Conservation (phyloP, 148 eudicot species). For the Chenopodium quinoa region DNA sequence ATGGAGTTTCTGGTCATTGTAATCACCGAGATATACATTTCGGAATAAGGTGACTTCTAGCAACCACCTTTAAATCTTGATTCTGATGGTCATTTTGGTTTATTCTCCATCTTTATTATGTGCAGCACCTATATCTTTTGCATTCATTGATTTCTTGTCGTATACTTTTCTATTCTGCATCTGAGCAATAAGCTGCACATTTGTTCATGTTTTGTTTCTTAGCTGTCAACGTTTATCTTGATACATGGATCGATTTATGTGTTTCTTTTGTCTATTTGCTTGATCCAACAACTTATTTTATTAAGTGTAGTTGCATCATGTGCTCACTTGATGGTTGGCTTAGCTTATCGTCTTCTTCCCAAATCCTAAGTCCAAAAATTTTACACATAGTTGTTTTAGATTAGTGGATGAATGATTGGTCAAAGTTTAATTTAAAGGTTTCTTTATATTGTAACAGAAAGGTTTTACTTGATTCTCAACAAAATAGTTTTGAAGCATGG, state of each 20-base stretch:
- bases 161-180: background rate
- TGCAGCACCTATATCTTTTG: background rate
- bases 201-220: background rate
- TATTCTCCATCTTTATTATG: background rate
- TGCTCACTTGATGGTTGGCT: background rate
- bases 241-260: background rate
- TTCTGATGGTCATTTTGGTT: background rate
- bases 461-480: slow-evolving; percentile 38
- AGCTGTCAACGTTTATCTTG: background rate
- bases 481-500: slow-evolving; percentile 70
- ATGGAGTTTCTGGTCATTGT: slow-evolving; percentile 95
- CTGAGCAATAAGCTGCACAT: background rate
- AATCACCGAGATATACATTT: slow-evolving; percentile 76
- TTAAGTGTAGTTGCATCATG: background rate
- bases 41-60: slow-evolving; percentile 58
- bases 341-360: background rate
- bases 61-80: background rate
- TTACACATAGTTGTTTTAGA: background rate
- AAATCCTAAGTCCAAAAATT: background rate
- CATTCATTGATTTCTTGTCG: background rate
- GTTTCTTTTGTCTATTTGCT: too few species aligned
- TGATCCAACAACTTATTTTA: too few species aligned
- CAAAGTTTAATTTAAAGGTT: background rate
- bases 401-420: background rate
- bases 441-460: slow-evolving; percentile 45